These are phyloP conservation scores for Kondoa malvinella DNA, from an alignment of 768 basidiomycete species.

Conservation along the genomic window DNA sequence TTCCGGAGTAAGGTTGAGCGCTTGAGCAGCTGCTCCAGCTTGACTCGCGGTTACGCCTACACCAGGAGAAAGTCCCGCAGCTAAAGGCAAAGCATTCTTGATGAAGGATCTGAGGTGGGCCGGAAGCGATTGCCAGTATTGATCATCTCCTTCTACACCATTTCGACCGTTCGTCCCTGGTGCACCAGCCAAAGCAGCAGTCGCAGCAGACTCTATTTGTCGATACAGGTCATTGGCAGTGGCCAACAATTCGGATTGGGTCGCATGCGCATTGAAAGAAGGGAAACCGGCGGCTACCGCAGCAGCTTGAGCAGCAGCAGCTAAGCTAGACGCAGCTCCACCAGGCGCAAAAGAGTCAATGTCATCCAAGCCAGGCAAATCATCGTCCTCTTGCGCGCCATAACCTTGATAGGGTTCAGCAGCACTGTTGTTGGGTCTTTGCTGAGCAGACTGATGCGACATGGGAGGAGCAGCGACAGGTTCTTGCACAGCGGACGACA, in stretches of 20 bases:
- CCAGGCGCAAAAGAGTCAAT: background rate
- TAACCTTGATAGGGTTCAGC: background rate
- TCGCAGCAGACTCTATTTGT: slow-evolving; percentile 39
- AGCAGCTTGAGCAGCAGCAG: slow-evolving; percentile 7
- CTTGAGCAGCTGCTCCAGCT: slow-evolving; percentile 9
- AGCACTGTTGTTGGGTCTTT: background rate
- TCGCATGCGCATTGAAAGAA: slow-evolving; percentile 19
- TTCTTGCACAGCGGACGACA: too few species aligned
- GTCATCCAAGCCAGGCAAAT: background rate
- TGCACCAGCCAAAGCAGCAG: slow-evolving; percentile 25
- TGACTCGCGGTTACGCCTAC: background rate
- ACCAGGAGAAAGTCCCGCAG: slow-evolving; percentile 22
- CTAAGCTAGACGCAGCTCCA: background rate
- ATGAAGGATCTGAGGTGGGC: slow-evolving; percentile 54
- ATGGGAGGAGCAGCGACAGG: background rate
- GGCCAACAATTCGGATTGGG: slow-evolving; percentile 46
- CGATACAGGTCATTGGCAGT: slow-evolving; percentile 49
- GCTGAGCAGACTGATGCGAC: background rate
- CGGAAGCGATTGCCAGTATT: slow-evolving; percentile 54
- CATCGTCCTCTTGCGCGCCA: background rate
- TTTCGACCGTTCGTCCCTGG: slow-evolving; percentile 14
- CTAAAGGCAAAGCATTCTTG: slow-evolving; percentile 38
- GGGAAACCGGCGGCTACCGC: slow-evolving; percentile 5
- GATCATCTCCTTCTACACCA: slow-evolving; percentile 37
- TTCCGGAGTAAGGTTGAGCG: slow-evolving; percentile 26